Conservation (phyloP, 805 yeast genomes). For the Tetrapisispora nanseiensis region DNA sequence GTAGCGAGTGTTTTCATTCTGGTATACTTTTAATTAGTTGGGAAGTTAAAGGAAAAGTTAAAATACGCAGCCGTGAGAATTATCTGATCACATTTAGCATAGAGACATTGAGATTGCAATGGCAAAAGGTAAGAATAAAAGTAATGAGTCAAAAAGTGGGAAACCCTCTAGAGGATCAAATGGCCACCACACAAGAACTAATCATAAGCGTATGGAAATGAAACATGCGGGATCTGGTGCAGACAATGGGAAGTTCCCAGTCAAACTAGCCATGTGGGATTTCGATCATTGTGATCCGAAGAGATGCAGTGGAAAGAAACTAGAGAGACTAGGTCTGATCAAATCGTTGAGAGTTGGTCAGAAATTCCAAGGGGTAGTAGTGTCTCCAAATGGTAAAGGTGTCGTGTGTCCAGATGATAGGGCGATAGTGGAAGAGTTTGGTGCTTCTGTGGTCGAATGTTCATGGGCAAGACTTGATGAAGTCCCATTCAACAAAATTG, state of each 20-base stretch:
- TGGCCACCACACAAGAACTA: conserved; percentile 47
- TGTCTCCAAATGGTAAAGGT: conserved; percentile 83
- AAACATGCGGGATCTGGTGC: conserved; percentile 24
- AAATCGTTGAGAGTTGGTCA: conserved; percentile 80
- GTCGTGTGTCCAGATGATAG: conserved; percentile 85
- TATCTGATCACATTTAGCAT: background rate
- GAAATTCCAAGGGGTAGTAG: conserved; percentile 82
- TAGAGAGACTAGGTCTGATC: conserved; percentile 81
- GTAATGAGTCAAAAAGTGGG: conserved; percentile 30
- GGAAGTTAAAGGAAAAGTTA: background rate
- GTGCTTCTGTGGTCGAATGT: conserved; percentile 98
- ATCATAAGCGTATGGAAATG: conserved; percentile 35
- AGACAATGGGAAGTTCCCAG: conserved; percentile 48
- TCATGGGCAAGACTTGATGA: conserved; percentile 98
- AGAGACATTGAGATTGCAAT: conserved; percentile 10
- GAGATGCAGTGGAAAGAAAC: conserved; percentile 89
- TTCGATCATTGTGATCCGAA: conserved; percentile 98
- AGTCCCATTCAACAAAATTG: conserved; percentile 87
- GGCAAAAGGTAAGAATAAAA: conserved; percentile 40
- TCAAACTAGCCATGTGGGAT: conserved; percentile 96
- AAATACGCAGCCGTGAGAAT: background rate
- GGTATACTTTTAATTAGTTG: background rate
- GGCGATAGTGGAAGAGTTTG: conserved; percentile 63
- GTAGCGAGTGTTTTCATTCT: too few species aligned
- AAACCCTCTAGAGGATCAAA: conserved; percentile 35